Evolutionary conservation across 495 filamentous ascomycete species (phyloP).

Genomic region (Venustampulla echinocandica): DNA sequence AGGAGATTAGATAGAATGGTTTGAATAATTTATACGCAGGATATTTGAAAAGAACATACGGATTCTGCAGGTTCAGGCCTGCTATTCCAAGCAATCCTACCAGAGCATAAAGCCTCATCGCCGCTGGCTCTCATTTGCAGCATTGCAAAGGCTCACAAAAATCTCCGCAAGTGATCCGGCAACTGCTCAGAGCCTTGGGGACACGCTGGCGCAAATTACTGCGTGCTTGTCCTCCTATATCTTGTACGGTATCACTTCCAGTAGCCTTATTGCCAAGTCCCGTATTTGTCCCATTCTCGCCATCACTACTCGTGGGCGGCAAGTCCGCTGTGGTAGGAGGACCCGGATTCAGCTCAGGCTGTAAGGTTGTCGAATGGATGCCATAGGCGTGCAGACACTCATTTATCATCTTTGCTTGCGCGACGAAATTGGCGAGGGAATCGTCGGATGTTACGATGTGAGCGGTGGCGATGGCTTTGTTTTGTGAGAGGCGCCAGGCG

Average conservation of each 20-base stretch:
- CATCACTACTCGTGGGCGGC: background rate
- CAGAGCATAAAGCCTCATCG: too few species aligned
- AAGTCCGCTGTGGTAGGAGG: background rate
- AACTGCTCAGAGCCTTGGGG: conserved; percentile 5
- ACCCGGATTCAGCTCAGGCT: conserved; percentile 61
- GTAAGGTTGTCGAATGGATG: conserved; percentile 85
- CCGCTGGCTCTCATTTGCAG: background rate
- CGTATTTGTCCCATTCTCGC: background rate
- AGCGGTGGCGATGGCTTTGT: conserved; percentile 78
- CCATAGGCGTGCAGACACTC: conserved; percentile 87
- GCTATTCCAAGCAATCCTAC: too few species aligned
- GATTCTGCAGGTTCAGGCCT: too few species aligned
- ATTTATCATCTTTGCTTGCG: conserved; percentile 61
- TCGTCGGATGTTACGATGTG: conserved; percentile 69
- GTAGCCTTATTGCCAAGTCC: background rate
- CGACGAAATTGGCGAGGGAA: conserved; percentile 62
- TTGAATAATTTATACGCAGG: too few species aligned
- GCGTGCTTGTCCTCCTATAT: too few species aligned
- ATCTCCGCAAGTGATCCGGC: conserved; percentile 28
- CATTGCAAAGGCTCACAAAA: conserved; percentile 20
- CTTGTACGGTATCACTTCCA: too few species aligned
- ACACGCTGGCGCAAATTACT: too few species aligned
- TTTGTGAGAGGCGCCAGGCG: conserved; percentile 86
- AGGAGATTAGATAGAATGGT: too few species aligned
- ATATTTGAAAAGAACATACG: too few species aligned